These are phyloP conservation scores for Kwoniella mangroviensis DNA, from an alignment of 768 basidiomycete genomes.

Conservation along the genomic window DNA sequence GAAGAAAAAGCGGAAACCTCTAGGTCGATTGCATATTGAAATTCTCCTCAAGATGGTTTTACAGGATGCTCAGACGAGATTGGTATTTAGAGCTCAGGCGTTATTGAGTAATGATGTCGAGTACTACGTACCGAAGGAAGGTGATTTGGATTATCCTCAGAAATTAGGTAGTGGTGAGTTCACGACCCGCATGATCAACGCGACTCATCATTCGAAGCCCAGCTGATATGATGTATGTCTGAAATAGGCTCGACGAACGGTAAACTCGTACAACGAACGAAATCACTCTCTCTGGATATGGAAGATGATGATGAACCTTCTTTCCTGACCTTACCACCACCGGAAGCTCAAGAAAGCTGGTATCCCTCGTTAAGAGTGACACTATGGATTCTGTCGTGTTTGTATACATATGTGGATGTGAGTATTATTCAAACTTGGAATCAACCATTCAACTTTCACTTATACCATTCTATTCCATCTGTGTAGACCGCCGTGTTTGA, in stretches of 20 bases:
- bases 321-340: slow-evolving; percentile 71
- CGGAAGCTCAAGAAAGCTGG: slow-evolving; percentile 83
- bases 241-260: not conserved
- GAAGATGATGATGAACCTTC: slow-evolving; percentile 59
- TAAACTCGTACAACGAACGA: slow-evolving; percentile 22
- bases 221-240: no score
- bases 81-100: slow-evolving; percentile 95
- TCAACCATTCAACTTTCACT: no score
- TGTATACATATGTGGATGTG: slow-evolving; percentile 92
- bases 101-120: slow-evolving; percentile 86
- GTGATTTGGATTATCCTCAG: slow-evolving; percentile 85
- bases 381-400: slow-evolving; percentile 85
- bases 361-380: slow-evolving; percentile 87
- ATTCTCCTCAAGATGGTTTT: slow-evolving; percentile 84
- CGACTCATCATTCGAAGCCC: no score
- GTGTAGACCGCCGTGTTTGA: slow-evolving; percentile 91
- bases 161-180: slow-evolving; percentile 70
- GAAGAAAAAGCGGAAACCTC: slow-evolving; percentile 38
- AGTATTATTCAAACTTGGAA: slow-evolving; percentile 27
- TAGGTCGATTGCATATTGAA: slow-evolving; percentile 74
- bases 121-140: slow-evolving; percentile 73
- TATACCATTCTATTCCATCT: no score
- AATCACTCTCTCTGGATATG: slow-evolving; percentile 56
- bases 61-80: slow-evolving; percentile 91
- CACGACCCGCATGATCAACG: not conserved